These are phyloP conservation scores for Wickerhamiella allomyrinae DNA, from an alignment of 805 yeast genomes.

Conservation along the genomic window DNA sequence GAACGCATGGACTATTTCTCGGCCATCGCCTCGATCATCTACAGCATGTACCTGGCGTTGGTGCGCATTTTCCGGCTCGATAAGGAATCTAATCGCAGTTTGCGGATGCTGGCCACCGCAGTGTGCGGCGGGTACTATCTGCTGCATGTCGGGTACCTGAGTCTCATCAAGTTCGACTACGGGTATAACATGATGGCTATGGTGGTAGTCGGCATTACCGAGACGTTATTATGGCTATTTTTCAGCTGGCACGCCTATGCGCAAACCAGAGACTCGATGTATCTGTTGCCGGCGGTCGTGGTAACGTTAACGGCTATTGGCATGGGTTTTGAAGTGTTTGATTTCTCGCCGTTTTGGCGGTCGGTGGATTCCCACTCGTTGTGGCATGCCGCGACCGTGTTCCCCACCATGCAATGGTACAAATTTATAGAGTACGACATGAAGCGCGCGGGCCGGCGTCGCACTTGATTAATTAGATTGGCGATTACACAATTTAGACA, in stretches of 20 bases:
- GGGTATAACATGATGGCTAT: slow-evolving; percentile 91
- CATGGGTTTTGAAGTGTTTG: slow-evolving; percentile 82
- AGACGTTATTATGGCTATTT: slow-evolving; percentile 42
- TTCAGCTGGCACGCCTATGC: slow-evolving; percentile 19
- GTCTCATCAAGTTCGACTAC: slow-evolving; percentile 65
- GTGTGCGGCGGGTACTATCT: slow-evolving; percentile 38
- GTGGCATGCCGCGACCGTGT: slow-evolving; percentile 83
- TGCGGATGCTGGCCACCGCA: slow-evolving; percentile 28
- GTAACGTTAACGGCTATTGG: slow-evolving; percentile 48
- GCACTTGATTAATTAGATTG: background rate
- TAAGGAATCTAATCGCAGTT: slow-evolving; percentile 18
- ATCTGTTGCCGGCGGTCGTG: slow-evolving; percentile 37
- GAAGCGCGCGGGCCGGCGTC: background rate
- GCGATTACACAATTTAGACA: too few species aligned
- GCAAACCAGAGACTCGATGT: slow-evolving; percentile 22
- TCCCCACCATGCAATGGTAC: slow-evolving; percentile 69
- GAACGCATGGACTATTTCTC: slow-evolving; percentile 83
- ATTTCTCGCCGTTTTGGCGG: slow-evolving; percentile 59
- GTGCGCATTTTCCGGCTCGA: slow-evolving; percentile 51
- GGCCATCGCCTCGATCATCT: slow-evolving; percentile 77
- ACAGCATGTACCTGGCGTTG: slow-evolving; percentile 59
- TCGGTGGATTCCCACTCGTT: slow-evolving; percentile 81
- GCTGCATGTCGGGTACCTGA: slow-evolving; percentile 51
- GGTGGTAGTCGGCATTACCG: slow-evolving; percentile 60
- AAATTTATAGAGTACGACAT: slow-evolving; percentile 30